phyloP scores from a whole-genome alignment of 2,329 filamentous ascomycete species.

The Exophiala lecanii-corni region DNA sequence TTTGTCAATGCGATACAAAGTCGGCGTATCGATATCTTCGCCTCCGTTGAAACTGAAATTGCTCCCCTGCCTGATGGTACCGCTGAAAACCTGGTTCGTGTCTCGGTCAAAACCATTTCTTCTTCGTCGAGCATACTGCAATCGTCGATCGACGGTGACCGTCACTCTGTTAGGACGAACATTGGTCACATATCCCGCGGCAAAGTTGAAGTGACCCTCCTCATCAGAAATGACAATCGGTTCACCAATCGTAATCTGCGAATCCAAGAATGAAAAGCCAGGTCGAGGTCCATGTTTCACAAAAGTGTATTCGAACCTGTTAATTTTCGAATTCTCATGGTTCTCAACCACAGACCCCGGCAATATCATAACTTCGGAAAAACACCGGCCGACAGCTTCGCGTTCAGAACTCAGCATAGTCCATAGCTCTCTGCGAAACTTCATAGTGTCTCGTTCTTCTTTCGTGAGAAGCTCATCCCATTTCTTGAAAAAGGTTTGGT shows the following conservation, averaged over 20 bases:
- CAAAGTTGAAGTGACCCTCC: slow-evolving; percentile 87
- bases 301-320: slow-evolving; percentile 83
- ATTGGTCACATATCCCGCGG: slow-evolving; percentile 82
- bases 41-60: slow-evolving; percentile 50
- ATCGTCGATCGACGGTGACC: slow-evolving; percentile 81
- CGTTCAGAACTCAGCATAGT: slow-evolving; percentile 88
- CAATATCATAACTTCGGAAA: slow-evolving; percentile 79
- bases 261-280: slow-evolving; percentile 82
- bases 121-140: slow-evolving; percentile 79
- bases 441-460: slow-evolving; percentile 87
- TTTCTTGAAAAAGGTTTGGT: slow-evolving; percentile 83
- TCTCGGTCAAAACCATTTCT: slow-evolving; percentile 69
- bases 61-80: slow-evolving; percentile 61
- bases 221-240: slow-evolving; percentile 97
- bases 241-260: slow-evolving; percentile 79
- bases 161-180: slow-evolving; percentile 71
- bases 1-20: slow-evolving; percentile 81
- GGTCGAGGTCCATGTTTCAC: slow-evolving; percentile 60
- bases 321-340: slow-evolving; percentile 71
- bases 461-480: slow-evolving; percentile 93
- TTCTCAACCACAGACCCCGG: slow-evolving; percentile 70
- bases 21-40: slow-evolving; percentile 47
- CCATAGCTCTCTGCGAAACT: slow-evolving; percentile 85
- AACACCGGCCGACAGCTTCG: slow-evolving; percentile 83
- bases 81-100: slow-evolving; percentile 78